Evolutionary conservation across 805 yeast genomes (phyloP), one percentile per base, ranked within the genome.

Genomic region (Spathaspora passalidarum): DNA sequence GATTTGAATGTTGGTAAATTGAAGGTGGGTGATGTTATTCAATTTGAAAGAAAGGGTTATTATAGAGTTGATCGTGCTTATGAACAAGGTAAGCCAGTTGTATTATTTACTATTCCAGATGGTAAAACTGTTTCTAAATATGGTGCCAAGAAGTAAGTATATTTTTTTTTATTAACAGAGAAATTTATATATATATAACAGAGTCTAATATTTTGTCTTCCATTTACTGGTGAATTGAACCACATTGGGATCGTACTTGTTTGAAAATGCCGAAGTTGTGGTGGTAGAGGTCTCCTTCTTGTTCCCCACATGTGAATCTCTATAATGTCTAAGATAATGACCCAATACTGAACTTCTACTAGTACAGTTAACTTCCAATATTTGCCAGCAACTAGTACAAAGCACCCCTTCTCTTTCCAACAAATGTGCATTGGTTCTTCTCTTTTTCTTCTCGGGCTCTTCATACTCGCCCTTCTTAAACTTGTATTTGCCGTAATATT

Each of bases 21-120:
- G 79, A 83, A 87, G 73, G 85, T 74, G 55, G 96, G 96, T 54
- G 96, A 88, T 55, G 75, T 91, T 48, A 82, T 92, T 56, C 98
- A 92, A 73, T 90, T 92, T 56, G 98, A 92, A 73, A 87, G 98
- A 77, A 92, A 92, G 75, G 98, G 98, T 58, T 92, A 89, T 78
- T 92, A 72, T 81, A 81, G 94, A 64, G 75, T 91, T 50, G 98
- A 92, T 60, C 68, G 48, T 54, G 62, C 77, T 26, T 76, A 75
- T 50, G 66, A 71, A 26, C 80, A 77, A 48, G 86, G 83, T 47
- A 73, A 80, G 56, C 80, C 81, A 51, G 84, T 81, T 51, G 84
- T 86, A 42, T 86, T 92, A 76, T 92, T 86, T 73, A 85, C 96
- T 54, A 89, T 92, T 57, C 98, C 98, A 51, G 98, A 92, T 66